Conservation (phyloP, 352 stramenopile genomes). For the Globisporangium perplexum region DNA sequence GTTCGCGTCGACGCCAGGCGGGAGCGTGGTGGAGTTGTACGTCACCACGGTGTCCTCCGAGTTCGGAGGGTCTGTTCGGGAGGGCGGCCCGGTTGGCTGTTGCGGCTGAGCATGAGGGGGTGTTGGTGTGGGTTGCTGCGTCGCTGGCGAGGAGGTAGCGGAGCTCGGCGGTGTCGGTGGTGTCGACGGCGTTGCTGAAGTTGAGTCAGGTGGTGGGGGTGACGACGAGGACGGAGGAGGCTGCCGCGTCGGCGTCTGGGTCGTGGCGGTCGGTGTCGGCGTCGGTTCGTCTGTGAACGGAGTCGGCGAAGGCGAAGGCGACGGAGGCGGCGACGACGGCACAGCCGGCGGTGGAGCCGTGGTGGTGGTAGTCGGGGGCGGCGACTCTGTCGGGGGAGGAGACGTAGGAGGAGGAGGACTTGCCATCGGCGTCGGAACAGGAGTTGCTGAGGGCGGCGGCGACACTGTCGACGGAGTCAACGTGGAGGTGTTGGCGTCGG, state of each 20-base stretch:
- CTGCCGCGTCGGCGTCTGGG: not conserved
- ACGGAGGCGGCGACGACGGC: not conserved
- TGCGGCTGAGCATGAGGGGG: not conserved
- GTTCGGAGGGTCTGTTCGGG: not conserved
- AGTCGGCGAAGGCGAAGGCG: too few species aligned
- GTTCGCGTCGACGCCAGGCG: conserved; percentile 22
- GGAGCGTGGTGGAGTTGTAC: conserved; percentile 35
- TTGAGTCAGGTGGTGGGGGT: not conserved
- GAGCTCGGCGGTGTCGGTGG: not conserved
- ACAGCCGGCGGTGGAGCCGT: not conserved
- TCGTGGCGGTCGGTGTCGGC: not conserved
- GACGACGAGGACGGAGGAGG: too few species aligned
- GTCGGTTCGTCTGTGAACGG: not conserved
- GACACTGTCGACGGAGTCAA: not conserved
- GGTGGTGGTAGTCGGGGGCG: not conserved
- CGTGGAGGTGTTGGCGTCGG: not conserved
- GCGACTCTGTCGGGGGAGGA: too few species aligned
- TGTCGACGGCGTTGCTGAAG: not conserved
- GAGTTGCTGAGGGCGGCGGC: not conserved
- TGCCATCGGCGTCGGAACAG: not conserved
- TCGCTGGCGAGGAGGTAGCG: too few species aligned
- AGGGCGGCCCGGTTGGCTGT: conserved; percentile 8
- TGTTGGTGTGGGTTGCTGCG: too few species aligned
- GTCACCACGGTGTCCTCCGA: conserved; percentile 14
- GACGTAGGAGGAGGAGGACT: too few species aligned